Evolutionary conservation across 306 rosid genomes (phyloP).

Genomic region (Heteromeles arbutifolia): DNA sequence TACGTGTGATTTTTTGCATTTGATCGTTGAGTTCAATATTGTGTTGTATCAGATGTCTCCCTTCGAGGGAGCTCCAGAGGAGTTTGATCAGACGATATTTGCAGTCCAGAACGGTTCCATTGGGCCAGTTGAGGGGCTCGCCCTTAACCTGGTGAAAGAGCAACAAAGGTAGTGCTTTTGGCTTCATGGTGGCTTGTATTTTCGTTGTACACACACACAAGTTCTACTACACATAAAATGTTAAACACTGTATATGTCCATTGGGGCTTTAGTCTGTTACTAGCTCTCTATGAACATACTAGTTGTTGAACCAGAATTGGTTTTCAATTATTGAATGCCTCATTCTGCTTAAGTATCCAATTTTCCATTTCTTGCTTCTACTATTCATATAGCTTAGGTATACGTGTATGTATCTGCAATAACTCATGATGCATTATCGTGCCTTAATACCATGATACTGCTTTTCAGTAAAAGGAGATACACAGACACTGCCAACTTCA

Average conservation of each 20-base stretch:
- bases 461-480: slow-evolving; percentile 67
- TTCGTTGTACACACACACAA: background rate
- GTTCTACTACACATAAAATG: background rate
- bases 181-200: background rate
- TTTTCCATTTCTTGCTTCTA: background rate
- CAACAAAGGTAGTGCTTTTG: slow-evolving; percentile 60
- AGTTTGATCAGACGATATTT: slow-evolving; percentile 92
- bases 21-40: slow-evolving; percentile 14
- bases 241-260: background rate
- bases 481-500: slow-evolving; percentile 89
- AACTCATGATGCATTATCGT: background rate
- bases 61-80: slow-evolving; percentile 76
- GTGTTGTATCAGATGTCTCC: slow-evolving; percentile 63
- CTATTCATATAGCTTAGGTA: background rate
- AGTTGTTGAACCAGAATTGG: background rate
- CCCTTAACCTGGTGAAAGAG: slow-evolving; percentile 60
- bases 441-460: background rate
- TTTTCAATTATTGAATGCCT: background rate
- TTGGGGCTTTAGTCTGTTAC: background rate
- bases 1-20: background rate
- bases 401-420: background rate
- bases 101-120: slow-evolving; percentile 42
- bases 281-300: background rate
- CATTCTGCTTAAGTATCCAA: background rate
- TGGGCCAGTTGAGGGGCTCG: slow-evolving; percentile 60